These are phyloP conservation scores for Globisporangium cylindrosporum DNA, from an alignment of 352 stramenopile genomes.

Conservation along the genomic window DNA sequence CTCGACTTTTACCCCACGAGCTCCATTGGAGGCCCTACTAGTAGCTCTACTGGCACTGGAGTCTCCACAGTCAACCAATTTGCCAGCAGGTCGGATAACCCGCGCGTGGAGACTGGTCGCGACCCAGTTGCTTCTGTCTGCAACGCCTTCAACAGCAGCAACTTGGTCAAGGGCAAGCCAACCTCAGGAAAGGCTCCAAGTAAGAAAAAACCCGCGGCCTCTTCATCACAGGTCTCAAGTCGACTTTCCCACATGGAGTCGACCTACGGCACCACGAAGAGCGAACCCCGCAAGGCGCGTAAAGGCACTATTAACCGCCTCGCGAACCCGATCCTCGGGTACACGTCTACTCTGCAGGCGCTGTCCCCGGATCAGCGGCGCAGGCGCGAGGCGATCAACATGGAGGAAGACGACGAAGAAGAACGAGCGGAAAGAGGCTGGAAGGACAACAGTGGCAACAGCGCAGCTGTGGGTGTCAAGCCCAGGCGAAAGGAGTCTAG, in stretches of 20 bases:
- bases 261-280: conserved; percentile 54
- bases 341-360: conserved; percentile 63
- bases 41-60: too few species aligned
- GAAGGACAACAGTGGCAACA: not conserved
- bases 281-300: conserved; percentile 40
- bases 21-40: conserved; percentile 1
- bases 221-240: conserved; percentile 6
- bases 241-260: conserved; percentile 59
- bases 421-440: not conserved
- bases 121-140: not conserved
- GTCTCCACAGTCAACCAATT: not conserved
- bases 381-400: conserved; percentile 37
- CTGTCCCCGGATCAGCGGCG: conserved; percentile 51
- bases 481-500: not conserved
- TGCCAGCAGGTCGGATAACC: not conserved
- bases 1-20: conserved; percentile 33
- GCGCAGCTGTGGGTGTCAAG: not conserved
- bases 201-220: not conserved
- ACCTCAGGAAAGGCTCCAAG: not conserved
- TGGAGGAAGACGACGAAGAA: conserved; percentile 8
- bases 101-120: conserved; percentile 9
- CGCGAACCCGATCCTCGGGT: conserved; percentile 64
- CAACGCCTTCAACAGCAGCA: not conserved
- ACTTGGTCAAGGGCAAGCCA: not conserved
- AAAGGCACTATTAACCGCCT: conserved; percentile 63